Percentiles rank a stretch among this genome's conserved stretches.
These are phyloP conservation scores for Kokia cookei DNA, from an alignment of 441 rosid genomes.

Conservation along the genomic window DNA sequence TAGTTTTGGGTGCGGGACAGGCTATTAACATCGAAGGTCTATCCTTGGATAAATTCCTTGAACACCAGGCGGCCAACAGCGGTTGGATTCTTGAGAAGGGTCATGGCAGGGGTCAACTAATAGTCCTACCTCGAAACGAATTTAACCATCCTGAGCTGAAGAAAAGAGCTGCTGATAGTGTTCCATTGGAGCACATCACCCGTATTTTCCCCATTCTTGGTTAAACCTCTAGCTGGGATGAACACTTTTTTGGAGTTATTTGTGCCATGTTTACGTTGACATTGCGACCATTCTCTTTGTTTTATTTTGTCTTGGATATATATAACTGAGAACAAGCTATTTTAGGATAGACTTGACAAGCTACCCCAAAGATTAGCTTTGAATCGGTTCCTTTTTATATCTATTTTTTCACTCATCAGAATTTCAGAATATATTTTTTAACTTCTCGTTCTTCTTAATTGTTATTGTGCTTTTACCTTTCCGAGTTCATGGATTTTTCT, in stretches of 20 bases:
- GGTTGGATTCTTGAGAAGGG: constrained; percentile 80
- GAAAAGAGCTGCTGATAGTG: constrained; percentile 57
- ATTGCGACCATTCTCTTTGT: constrained; percentile 1
- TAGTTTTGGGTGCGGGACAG: constrained; percentile 27
- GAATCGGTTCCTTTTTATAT: neutral
- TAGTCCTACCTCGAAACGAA: constrained; percentile 57
- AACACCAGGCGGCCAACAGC: constrained; percentile 52
- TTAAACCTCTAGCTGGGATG: constrained; percentile 23
- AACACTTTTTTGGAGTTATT: constrained; percentile 15
- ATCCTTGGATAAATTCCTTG: constrained; percentile 81
- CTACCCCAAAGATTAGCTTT: neutral
- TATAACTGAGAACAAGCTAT: neutral
- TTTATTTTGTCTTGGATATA: neutral
- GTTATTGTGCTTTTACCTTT: neutral
- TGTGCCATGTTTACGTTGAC: neutral
- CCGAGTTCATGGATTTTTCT: neutral
- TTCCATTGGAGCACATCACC: constrained; percentile 80
- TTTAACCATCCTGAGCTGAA: constrained; percentile 88
- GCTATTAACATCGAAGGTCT: constrained; percentile 80
- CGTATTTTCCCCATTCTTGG: constrained; percentile 91
- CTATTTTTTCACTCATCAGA: neutral
- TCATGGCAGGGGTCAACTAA: constrained; percentile 51
- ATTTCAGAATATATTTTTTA: neutral
- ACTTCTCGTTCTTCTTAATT: neutral
- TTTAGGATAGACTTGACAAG: neutral